Base-by-base conservation (phyloP, 2,329 filamentous ascomycete species). In the Trichoderma semiorbis region DNA sequence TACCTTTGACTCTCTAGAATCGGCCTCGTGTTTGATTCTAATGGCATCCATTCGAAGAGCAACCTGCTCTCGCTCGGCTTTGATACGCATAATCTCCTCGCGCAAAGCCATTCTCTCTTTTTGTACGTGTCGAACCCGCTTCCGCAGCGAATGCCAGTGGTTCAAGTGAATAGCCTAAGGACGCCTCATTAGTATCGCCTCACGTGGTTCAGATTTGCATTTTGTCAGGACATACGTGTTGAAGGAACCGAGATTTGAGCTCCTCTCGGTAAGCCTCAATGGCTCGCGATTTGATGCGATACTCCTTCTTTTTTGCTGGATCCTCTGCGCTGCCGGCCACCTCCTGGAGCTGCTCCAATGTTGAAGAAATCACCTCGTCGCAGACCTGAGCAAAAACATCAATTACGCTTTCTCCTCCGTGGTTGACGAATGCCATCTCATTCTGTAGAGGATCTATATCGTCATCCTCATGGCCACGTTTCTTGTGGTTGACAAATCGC, bases 351-450 rank as follows among this genome's bases (percentile, higher is more conserved):
- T 84, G 84, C 1, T 81, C 80, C 36, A 90, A 77, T 16, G 83
- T 85, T 3, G 83, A 80, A n/a, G 83, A 83, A 24, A 90, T 82
- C 36, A 90, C 84, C 75, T 91, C 89, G 39, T 89, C 85, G 76
- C 88, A 91, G 16, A 91, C 83, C 74, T 90, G 86, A 7, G 86
- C 83, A 47, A 92, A 82, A 1, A 91, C 89, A 74, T 92, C 90
- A 3, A 91, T 82, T 0, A 87, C 84, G 62, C 89, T 92, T 74
- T 91, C 89, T 60, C 88, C 87, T 26, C 82, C 80, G 18, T 85
- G 84, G 74, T 85, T 86, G 0, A 84, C 81, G 73, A 86, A 88
- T 0, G 88, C 86, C 2, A 90, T 87, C 5, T 87, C 85, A 2
- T 81, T 77, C 58, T 84, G 84, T 5, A 88, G 80, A 0, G 86